Conservation (phyloP, 106 monocot genomes). For the Iris macrosiphon region DNA sequence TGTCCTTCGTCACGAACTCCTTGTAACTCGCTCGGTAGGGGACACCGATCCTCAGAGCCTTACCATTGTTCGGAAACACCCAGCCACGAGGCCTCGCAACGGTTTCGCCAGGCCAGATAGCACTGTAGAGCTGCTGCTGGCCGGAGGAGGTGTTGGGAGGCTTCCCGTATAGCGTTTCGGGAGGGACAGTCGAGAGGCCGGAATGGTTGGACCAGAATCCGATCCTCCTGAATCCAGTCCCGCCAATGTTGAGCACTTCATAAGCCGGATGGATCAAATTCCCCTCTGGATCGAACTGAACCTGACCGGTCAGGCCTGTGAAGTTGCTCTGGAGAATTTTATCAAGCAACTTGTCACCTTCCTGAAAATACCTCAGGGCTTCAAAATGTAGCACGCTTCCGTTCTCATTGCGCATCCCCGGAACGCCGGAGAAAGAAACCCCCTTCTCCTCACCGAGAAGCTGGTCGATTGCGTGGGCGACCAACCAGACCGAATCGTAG, state of each 20-base stretch:
- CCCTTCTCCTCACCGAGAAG: constrained; percentile 32
- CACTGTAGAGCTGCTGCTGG: constrained; percentile 39
- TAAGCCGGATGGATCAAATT: constrained; percentile 62
- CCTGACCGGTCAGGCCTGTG: constrained; percentile 47
- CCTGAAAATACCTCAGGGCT: constrained; percentile 35
- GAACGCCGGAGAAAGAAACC: constrained; percentile 50
- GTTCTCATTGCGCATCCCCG: constrained; percentile 33
- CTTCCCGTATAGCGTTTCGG: constrained; percentile 41
- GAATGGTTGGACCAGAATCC: constrained; percentile 79
- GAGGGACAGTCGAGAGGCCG: constrained; percentile 47
- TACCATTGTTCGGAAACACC: constrained; percentile 75
- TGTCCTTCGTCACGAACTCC: constrained; percentile 41
- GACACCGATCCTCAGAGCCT: constrained; percentile 62
- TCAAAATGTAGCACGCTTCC: constrained; percentile 33
- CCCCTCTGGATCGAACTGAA: constrained; percentile 48
- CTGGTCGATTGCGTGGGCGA: constrained; percentile 61
- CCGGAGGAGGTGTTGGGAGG: constrained; percentile 27
- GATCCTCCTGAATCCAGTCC: constrained; percentile 32
- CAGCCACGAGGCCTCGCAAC: constrained; percentile 55
- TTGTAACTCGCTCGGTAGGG: constrained; percentile 59
- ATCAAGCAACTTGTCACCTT: constrained; percentile 38
- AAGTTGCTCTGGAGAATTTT: constrained; percentile 43
- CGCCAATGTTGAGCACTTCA: constrained; percentile 63
- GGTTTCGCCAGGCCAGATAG: constrained; percentile 70
- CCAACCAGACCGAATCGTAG: constrained; percentile 76